Conservation (phyloP, 1,284 basidiomycete genomes). For the Apiotrichum laibachii region DNA sequence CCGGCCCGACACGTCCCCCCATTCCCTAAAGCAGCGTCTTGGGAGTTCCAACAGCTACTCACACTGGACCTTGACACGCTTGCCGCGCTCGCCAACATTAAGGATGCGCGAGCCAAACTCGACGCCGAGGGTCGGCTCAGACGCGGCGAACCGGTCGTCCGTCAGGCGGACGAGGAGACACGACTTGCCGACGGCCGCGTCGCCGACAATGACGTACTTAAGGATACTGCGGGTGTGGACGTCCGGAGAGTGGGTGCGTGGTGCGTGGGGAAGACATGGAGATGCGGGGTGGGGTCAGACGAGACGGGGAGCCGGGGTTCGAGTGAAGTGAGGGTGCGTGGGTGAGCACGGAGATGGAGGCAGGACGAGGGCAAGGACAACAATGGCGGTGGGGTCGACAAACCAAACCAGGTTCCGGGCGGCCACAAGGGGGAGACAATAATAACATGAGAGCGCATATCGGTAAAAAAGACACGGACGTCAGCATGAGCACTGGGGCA, state of each 20-base stretch:
- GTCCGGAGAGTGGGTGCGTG: too few relatives aligned
- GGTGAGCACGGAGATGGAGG: not conserved
- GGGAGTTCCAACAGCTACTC: conserved; percentile 17
- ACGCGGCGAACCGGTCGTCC: conserved; percentile 38
- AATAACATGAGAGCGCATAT: not conserved
- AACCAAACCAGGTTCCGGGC: not conserved
- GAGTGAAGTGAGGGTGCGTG: not conserved
- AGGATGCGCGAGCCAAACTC: conserved; percentile 46
- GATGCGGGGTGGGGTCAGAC: not conserved
- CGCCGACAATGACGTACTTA: conserved; percentile 49
- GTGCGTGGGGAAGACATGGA: too few relatives aligned
- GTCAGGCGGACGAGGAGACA: conserved; percentile 43
- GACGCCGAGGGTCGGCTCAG: conserved; percentile 46
- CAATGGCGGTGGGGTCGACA: not conserved
- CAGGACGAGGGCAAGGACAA: not conserved
- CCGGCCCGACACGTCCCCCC: too few relatives aligned
- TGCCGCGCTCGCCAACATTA: conserved; percentile 34
- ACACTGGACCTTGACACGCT: conserved; percentile 49
- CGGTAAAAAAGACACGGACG: too few relatives aligned
- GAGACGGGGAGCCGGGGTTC: not conserved
- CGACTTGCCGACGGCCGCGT: conserved; percentile 46
- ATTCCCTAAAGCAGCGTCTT: too few relatives aligned
- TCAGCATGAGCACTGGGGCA: not conserved
- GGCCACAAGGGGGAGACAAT: not conserved
- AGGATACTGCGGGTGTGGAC: conserved; percentile 32